Conservation (phyloP, 768 basidiomycete genomes). For the Boletus pseudopeckii region DNA sequence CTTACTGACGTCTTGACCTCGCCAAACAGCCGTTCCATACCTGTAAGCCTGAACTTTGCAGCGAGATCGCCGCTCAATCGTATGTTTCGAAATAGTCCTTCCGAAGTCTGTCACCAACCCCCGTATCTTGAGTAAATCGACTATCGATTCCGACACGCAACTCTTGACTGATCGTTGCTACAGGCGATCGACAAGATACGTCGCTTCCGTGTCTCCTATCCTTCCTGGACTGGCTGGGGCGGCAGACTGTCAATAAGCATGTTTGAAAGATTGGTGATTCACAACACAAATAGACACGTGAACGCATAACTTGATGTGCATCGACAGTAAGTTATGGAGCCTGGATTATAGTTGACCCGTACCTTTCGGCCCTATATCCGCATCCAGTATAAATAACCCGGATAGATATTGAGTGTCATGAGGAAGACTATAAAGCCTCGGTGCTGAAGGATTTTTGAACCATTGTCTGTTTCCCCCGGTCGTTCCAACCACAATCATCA, state of each 20-base stretch:
- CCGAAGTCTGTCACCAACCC: constrained; percentile 70
- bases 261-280: not conserved
- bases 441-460: not conserved
- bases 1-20: constrained; percentile 66
- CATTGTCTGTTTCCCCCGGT: not conserved
- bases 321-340: not conserved
- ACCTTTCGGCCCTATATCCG: not conserved
- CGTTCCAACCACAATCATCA: not conserved
- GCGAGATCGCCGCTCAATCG: not conserved
- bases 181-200: constrained; percentile 52
- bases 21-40: constrained; percentile 55
- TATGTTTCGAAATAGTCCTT: constrained; percentile 41
- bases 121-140: constrained; percentile 50
- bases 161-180: not conserved
- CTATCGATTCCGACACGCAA: not conserved
- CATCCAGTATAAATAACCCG: constrained; percentile 3
- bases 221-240: constrained; percentile 60
- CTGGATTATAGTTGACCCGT: constrained; percentile 1
- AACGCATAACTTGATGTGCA: not conserved
- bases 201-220: constrained; percentile 61
- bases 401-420: not conserved
- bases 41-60: constrained; percentile 28
- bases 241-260: constrained; percentile 38
- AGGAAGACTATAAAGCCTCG: constrained; percentile 4
- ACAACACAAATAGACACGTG: not conserved